Base-by-base conservation (phyloP, 1,284 basidiomycete genomes). In the Grifola frondosa region DNA sequence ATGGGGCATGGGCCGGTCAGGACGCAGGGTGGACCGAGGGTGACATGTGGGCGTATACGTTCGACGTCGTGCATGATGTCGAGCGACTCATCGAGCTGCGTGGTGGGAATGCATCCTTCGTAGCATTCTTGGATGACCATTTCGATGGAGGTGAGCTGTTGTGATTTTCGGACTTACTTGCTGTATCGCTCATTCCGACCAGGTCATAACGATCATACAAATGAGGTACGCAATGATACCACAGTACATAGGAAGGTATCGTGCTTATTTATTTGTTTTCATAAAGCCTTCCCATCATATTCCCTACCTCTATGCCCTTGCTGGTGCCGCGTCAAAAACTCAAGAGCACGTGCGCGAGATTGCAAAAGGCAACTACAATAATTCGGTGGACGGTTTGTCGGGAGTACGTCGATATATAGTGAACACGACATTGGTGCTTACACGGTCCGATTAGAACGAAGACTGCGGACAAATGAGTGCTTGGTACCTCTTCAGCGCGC, bases 401-500 rank as follows among this genome's bases (percentile, higher is more conserved):
- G 85, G 85, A n/a, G 84, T 84, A 57, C 22, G 73, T 61, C 2
- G 7, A 28, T 17, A 15, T 3, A 42, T 5, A 24, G n/a, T 17
- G 9, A 16, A 22, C 23, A 5, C 16, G 13, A n/a, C 9, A 10
- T 11, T 17, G 7, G 1, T 13, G 2, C 36, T 39, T 26, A 34
- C 11, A 17, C 2, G 8, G 9, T n/a, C 15, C 7, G 8, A 28
- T 22, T 52, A 88, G 80, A 93, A 92, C 57, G 90, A 93, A 61
- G 90, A 93, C 56, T 91, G 89, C 53, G 89, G 90, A 0, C 90
- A 92, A 61, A 91, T 91, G 87, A 88, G 83, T 55, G 84, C 88
- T 0, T 92, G 89, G 89, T 91, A 85, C 59, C 72, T 91, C 10
- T 92, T 91, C 65, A 82, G 80, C 32, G 80, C 85, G 2, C 71